Conservation (phyloP, 768 basidiomycete species). For the Kwoniella sp. region DNA sequence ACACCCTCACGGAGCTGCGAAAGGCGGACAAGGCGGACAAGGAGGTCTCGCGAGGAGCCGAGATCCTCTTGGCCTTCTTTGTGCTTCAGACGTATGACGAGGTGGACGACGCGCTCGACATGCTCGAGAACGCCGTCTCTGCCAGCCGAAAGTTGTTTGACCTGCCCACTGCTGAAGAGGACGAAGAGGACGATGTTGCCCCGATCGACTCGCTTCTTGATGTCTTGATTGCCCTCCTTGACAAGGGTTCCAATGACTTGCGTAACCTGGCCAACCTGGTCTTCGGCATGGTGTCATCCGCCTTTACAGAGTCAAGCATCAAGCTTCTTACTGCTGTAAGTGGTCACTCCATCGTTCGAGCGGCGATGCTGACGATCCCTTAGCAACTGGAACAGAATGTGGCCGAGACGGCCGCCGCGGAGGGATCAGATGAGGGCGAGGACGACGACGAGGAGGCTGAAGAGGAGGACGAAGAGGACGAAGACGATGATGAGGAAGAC, state of each 20-base stretch:
- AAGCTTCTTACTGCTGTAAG: constrained; percentile 77
- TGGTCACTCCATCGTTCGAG: too few species aligned
- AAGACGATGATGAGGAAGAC: constrained; percentile 34
- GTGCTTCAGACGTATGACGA: constrained; percentile 69
- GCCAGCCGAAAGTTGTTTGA: constrained; percentile 46
- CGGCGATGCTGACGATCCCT: too few species aligned
- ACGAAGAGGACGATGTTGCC: constrained; percentile 53
- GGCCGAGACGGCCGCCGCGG: constrained; percentile 49
- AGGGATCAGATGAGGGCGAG: constrained; percentile 51
- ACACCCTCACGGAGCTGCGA: constrained; percentile 38
- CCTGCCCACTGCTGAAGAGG: constrained; percentile 38
- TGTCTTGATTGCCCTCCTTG: constrained; percentile 81
- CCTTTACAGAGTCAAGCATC: constrained; percentile 65
- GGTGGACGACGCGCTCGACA: constrained; percentile 59
- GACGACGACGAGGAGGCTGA: constrained; percentile 40
- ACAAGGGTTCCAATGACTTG: constrained; percentile 73
- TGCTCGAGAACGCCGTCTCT: constrained; percentile 55
- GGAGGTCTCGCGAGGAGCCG: constrained; percentile 64
- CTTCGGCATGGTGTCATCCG: constrained; percentile 67
- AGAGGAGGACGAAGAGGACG: constrained; percentile 37
- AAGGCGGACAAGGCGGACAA: constrained; percentile 51
- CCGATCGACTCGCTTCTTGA: constrained; percentile 84
- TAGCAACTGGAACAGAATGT: constrained; percentile 78
- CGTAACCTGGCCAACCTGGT: constrained; percentile 74
- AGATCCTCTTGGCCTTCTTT: constrained; percentile 66